These are phyloP conservation scores for Tilletia walkeri DNA, from an alignment of 1,284 basidiomycete genomes.

Conservation along the genomic window DNA sequence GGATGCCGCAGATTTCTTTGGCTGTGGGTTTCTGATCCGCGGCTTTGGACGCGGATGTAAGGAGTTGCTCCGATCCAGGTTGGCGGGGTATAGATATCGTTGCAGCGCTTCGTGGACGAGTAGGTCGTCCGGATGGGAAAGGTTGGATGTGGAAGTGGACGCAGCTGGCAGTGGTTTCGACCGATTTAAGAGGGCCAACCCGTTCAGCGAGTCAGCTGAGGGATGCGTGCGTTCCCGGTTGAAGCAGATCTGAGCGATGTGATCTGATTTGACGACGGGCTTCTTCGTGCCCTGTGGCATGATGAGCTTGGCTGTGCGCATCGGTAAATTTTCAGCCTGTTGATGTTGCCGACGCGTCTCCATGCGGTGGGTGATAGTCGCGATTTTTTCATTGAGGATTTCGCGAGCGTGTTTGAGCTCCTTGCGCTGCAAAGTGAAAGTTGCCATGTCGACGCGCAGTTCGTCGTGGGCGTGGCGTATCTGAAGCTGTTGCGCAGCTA, in stretches of 20 bases:
- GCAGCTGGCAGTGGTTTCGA: background rate
- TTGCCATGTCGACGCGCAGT: background rate
- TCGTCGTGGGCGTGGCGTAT: slow-evolving; percentile 2
- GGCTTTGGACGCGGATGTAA: background rate
- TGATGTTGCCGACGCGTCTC: background rate
- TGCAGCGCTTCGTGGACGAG: background rate
- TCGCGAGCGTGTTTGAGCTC: background rate
- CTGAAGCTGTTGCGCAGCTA: background rate
- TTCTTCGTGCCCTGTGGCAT: background rate
- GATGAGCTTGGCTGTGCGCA: background rate
- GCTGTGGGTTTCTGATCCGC: background rate
- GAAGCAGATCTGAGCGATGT: slow-evolving; percentile 14
- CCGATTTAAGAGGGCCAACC: background rate
- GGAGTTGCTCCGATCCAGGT: background rate
- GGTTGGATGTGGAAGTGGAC: background rate
- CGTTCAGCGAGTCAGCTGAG: background rate
- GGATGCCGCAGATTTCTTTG: too few species aligned
- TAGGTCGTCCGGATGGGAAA: background rate
- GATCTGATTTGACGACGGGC: background rate
- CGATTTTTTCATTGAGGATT: background rate
- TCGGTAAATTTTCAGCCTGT: background rate
- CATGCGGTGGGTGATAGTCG: background rate
- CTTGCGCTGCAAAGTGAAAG: background rate
- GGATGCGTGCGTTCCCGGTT: background rate
- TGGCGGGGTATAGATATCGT: slow-evolving; percentile 5